Conservation (phyloP, 305 asterid genomes). For the Fraxinus ornus region DNA sequence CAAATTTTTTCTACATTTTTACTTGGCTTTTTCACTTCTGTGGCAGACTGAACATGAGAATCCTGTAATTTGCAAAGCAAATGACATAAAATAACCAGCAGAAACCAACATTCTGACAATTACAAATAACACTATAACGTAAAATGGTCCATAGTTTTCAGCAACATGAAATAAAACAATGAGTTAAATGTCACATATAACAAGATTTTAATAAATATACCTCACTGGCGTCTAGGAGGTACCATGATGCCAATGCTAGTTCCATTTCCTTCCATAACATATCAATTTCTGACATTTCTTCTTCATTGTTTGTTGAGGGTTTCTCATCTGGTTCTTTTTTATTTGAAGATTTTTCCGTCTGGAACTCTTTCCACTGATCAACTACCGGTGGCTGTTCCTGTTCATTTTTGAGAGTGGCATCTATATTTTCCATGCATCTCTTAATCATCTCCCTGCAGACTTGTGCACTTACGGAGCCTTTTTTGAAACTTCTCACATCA, state of each 20-base stretch:
- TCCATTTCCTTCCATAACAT: constrained; percentile 96
- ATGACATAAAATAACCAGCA: background rate
- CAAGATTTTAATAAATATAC: constrained; percentile 34
- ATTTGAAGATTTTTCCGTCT: constrained; percentile 38
- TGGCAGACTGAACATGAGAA: constrained; percentile 29
- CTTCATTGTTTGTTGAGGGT: constrained; percentile 33
- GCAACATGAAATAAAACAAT: background rate
- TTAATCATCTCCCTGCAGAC: constrained; percentile 78
- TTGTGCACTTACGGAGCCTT: constrained; percentile 75
- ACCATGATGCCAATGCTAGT: constrained; percentile 80
- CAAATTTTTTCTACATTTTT: constrained; percentile 40
- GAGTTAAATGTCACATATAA: background rate
- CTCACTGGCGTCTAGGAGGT: constrained; percentile 69
- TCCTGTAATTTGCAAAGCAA: constrained; percentile 37
- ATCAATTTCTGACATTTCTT: constrained; percentile 75
- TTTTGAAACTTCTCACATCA: constrained; percentile 67
- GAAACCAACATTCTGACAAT: background rate
- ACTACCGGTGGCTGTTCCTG: constrained; percentile 68
- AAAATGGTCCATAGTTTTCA: background rate
- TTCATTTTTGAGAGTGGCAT: constrained; percentile 62
- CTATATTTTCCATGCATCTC: constrained; percentile 82
- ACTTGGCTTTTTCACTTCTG: constrained; percentile 34
- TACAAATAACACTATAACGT: background rate
- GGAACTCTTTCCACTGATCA: constrained; percentile 85
- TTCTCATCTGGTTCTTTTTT: constrained; percentile 40